Evolutionary conservation across 352 stramenopile species (phyloP).

Genomic region (Pythium vanterpoolii): DNA sequence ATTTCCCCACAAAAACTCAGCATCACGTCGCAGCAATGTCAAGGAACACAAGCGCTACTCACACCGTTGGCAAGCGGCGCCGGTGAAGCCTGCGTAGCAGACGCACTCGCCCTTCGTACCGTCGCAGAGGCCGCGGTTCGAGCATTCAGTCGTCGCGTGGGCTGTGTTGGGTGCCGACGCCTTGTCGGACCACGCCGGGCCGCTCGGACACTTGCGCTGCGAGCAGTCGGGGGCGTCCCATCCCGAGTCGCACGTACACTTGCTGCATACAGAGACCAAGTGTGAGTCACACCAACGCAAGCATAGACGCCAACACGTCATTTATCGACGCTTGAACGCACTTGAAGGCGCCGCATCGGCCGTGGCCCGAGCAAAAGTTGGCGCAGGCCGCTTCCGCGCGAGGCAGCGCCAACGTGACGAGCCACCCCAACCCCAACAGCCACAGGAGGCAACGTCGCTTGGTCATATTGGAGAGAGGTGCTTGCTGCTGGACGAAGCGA

Average conservation of each 20-base stretch:
- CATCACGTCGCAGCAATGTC: neutral
- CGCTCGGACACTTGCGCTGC: slow-evolving; percentile 58
- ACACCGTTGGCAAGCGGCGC: slow-evolving; percentile 58
- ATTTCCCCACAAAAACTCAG: neutral
- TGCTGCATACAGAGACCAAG: slow-evolving; percentile 20
- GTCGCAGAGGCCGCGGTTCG: slow-evolving; percentile 61
- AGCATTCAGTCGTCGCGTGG: slow-evolving; percentile 56
- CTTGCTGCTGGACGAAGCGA: neutral
- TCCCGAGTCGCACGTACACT: slow-evolving; percentile 64
- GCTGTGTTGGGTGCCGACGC: slow-evolving; percentile 52
- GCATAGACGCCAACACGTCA: neutral
- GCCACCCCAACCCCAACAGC: neutral
- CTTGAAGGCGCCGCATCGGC: slow-evolving; percentile 45
- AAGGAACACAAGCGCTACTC: slow-evolving; percentile 8
- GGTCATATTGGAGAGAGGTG: neutral
- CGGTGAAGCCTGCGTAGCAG: slow-evolving; percentile 55
- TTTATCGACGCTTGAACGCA: slow-evolving; percentile 14
- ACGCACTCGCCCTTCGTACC: slow-evolving; percentile 59
- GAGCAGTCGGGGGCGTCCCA: slow-evolving; percentile 78
- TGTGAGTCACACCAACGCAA: neutral
- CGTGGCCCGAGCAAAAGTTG: slow-evolving; percentile 64
- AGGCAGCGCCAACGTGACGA: neutral
- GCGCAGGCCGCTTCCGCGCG: slow-evolving; percentile 36
- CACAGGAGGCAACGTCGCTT: neutral
- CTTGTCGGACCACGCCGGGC: slow-evolving; percentile 78